Percentiles rank a stretch among this genome's conserved stretches.
Evolutionary conservation across 768 basidiomycete species (phyloP).

Genomic region (Tulasnella sp.): DNA sequence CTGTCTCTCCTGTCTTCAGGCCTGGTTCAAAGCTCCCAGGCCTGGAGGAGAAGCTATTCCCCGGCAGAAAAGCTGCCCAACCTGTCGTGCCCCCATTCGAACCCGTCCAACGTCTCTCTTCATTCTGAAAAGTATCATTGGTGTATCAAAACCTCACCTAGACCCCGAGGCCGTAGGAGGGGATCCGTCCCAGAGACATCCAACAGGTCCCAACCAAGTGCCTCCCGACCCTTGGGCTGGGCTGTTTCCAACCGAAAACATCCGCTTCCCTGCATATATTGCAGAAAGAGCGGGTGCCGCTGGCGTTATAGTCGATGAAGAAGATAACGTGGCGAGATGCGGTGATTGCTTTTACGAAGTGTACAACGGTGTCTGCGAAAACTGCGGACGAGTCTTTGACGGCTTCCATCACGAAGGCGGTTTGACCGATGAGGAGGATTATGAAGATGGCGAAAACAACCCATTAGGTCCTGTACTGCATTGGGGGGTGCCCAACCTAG

Average conservation of each 20-base stretch:
- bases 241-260: constrained; percentile 35
- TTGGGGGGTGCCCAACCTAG: constrained; percentile 41
- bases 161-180: constrained; percentile 27
- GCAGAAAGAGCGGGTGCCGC: constrained; percentile 25
- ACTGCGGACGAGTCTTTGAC: constrained; percentile 36
- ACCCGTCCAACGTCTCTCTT: constrained; percentile 39
- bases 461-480: not conserved
- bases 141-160: constrained; percentile 39
- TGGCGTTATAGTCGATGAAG: constrained; percentile 60
- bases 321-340: constrained; percentile 67
- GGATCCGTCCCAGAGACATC: too few species aligned
- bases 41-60: constrained; percentile 25
- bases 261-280: not conserved
- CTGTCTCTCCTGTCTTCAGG: constrained; percentile 34
- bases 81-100: constrained; percentile 34
- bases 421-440: constrained; percentile 14
- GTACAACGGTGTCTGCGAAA: constrained; percentile 50
- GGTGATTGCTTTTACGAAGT: constrained; percentile 69
- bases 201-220: too few species aligned
- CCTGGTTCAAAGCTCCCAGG: constrained; percentile 53
- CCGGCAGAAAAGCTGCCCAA: constrained; percentile 32
- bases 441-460: not conserved
- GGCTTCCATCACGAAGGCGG: not conserved
- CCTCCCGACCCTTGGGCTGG: constrained; percentile 51
- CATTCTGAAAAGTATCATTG: constrained; percentile 38